A percentile compares a stretch with the other conserved stretches of the same genome.
Evolutionary conservation across 108 stramenopile species (phyloP).

Genomic region (Cyclostephanos invisitatus): DNA sequence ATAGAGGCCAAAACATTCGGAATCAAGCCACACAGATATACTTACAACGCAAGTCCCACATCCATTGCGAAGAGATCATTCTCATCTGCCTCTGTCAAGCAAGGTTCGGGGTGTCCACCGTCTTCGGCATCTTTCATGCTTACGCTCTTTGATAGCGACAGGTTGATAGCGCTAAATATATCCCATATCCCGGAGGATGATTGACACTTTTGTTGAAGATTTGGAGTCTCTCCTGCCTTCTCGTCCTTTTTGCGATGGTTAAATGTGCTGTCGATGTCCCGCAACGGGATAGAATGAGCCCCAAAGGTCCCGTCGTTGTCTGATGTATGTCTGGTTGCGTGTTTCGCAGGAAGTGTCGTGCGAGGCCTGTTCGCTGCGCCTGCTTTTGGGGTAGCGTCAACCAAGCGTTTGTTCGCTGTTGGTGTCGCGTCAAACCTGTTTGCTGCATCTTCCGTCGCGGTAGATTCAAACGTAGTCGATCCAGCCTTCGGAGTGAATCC

Average conservation of each 20-base stretch:
- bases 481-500: no score
- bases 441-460: neutral
- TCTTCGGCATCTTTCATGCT: conserved; percentile 2
- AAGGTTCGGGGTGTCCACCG: neutral
- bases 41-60: conserved; percentile 50
- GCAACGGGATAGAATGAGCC: conserved; percentile 6
- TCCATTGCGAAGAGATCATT: conserved; percentile 45
- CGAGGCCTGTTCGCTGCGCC: neutral
- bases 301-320: neutral
- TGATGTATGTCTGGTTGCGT: neutral
- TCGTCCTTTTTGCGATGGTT: conserved; percentile 15
- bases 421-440: neutral
- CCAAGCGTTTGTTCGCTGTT: neutral
- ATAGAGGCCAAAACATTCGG: neutral
- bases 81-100: conserved; percentile 34
- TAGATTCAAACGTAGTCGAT: no score
- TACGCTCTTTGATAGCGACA: conserved; percentile 11
- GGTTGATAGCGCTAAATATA: neutral
- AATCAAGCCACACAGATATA: neutral
- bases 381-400: neutral
- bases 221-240: neutral
- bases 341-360: neutral
- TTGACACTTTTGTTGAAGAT: conserved; percentile 1
- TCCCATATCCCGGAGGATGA: conserved; percentile 1
- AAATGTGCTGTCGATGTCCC: conserved; percentile 14